phyloP scores from a whole-genome alignment of 1,284 basidiomycete genomes.

The Tranzscheliella williamsii region DNA sequence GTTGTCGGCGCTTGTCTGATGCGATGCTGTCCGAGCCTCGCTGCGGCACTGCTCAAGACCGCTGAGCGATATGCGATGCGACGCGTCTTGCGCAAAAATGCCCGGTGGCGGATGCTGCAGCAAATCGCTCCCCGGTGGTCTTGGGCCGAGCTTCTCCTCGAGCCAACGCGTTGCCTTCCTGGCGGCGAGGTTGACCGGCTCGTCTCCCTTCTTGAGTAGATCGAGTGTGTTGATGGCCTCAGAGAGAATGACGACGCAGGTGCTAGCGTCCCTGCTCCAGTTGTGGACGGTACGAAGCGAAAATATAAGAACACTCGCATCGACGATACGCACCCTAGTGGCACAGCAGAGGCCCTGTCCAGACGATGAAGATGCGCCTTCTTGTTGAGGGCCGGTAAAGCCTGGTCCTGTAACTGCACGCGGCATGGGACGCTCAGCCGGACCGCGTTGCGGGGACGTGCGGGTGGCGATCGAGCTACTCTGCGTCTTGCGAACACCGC shows the following conservation, averaged over 20 bases:
- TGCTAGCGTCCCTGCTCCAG: slow-evolving; percentile 72
- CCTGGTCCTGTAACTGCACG: slow-evolving; percentile 19
- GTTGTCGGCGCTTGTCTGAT: not conserved
- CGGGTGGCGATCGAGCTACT: slow-evolving; percentile 6
- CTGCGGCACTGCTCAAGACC: not conserved
- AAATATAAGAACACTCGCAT: slow-evolving; percentile 83
- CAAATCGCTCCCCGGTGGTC: slow-evolving; percentile 5
- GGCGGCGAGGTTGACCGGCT: slow-evolving; percentile 75
- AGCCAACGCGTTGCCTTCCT: slow-evolving; percentile 78
- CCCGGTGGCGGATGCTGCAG: slow-evolving; percentile 20
- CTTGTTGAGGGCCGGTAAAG: not conserved
- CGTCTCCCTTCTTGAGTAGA: slow-evolving; percentile 85
- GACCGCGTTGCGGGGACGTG: not conserved
- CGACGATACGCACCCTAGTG: slow-evolving; percentile 64
- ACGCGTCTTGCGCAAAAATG: slow-evolving; percentile 26
- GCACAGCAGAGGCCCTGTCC: too few species aligned
- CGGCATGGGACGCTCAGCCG: slow-evolving; percentile 6
- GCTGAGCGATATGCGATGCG: not conserved
- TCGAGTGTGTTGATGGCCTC: slow-evolving; percentile 93
- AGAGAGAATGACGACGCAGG: slow-evolving; percentile 78
- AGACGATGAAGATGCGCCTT: not conserved
- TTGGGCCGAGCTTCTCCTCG: slow-evolving; percentile 64
- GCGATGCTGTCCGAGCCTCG: not conserved
- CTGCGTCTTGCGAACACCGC: slow-evolving; percentile 11
- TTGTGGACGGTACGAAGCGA: slow-evolving; percentile 77